These are phyloP conservation scores for Linnemannia hyalina DNA, from an alignment of 192 early-diverging fungal genomes.

Conservation along the genomic window DNA sequence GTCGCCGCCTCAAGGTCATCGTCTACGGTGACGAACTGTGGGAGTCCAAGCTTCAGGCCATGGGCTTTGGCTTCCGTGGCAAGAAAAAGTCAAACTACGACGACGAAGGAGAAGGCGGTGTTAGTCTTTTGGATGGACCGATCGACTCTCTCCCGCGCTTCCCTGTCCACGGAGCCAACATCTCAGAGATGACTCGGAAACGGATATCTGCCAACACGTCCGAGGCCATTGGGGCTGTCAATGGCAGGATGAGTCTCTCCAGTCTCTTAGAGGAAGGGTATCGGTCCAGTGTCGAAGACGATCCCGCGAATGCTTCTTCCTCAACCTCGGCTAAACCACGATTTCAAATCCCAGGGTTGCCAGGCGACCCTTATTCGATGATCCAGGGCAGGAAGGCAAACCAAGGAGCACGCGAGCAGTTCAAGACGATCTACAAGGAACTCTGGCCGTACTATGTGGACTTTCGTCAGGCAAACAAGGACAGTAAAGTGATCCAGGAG, in stretches of 20 bases:
- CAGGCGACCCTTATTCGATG: constrained; percentile 60
- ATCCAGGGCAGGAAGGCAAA: constrained; percentile 61
- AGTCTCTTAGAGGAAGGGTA: constrained; percentile 29
- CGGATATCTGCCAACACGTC: constrained; percentile 37
- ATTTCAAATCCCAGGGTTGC: constrained; percentile 60
- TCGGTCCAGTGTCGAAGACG: constrained; percentile 28
- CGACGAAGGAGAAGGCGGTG: background rate
- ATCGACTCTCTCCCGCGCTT: constrained; percentile 40
- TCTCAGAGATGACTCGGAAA: constrained; percentile 34
- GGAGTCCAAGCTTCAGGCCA: constrained; percentile 69
- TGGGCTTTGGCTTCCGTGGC: constrained; percentile 62
- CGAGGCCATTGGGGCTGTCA: constrained; percentile 9
- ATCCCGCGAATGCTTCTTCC: background rate
- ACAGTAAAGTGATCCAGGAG: constrained; percentile 79
- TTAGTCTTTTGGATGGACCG: constrained; percentile 30
- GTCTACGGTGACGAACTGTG: constrained; percentile 84
- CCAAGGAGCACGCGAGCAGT: constrained; percentile 70
- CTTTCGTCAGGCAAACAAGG: constrained; percentile 72
- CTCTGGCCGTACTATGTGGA: constrained; percentile 81
- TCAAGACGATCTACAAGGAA: constrained; percentile 70
- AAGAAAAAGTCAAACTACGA: constrained; percentile 25
- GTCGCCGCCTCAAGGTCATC: constrained; percentile 83
- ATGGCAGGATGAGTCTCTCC: constrained; percentile 30
- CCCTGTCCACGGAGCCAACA: constrained; percentile 40
- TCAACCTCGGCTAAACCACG: constrained; percentile 23